phyloP scores from a whole-genome alignment of 2,329 filamentous ascomycete species.

The Exophiala sp. region DNA sequence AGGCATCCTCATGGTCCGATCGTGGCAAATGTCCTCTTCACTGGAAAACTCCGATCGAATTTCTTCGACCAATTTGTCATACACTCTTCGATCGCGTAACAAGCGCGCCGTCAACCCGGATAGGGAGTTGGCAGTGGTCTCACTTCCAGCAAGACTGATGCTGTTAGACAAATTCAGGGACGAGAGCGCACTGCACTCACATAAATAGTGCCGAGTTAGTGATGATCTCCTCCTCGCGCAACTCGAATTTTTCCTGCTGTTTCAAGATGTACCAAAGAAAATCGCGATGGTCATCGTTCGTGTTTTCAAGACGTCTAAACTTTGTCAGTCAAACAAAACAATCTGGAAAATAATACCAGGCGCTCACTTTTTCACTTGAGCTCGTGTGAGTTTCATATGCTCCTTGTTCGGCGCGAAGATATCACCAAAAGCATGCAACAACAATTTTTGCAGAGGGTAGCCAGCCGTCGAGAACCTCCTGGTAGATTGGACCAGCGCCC shows the following conservation, averaged over 20 bases:
- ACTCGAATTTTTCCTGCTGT: slow-evolving; percentile 8
- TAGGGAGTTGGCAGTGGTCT: slow-evolving; percentile 47
- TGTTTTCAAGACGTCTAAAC: not conserved
- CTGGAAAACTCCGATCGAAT: slow-evolving; percentile 38
- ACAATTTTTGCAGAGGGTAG: not conserved
- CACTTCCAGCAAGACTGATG: slow-evolving; percentile 42
- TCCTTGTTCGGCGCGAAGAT: not conserved
- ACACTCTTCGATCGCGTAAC: slow-evolving; percentile 32
- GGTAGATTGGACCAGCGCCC: slow-evolving; percentile 26
- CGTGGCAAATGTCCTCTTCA: slow-evolving; percentile 40
- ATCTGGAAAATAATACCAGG: too few relatives aligned
- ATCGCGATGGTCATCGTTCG: slow-evolving; percentile 2
- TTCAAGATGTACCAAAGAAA: slow-evolving; percentile 18
- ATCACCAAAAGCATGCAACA: not conserved
- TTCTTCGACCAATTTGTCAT: slow-evolving; percentile 38
- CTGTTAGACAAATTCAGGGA: slow-evolving; percentile 11
- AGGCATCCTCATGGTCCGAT: slow-evolving; percentile 29
- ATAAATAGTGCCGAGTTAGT: slow-evolving; percentile 26
- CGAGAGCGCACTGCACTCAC: too few relatives aligned
- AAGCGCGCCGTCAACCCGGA: slow-evolving; percentile 43
- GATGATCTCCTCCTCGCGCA: slow-evolving; percentile 35
- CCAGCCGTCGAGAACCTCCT: slow-evolving; percentile 23
- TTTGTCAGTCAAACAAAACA: too few relatives aligned
- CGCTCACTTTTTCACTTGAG: not conserved
- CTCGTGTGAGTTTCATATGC: not conserved